Conservation (phyloP, 2,329 filamentous ascomycete species). For the Septoria petroselini region DNA sequence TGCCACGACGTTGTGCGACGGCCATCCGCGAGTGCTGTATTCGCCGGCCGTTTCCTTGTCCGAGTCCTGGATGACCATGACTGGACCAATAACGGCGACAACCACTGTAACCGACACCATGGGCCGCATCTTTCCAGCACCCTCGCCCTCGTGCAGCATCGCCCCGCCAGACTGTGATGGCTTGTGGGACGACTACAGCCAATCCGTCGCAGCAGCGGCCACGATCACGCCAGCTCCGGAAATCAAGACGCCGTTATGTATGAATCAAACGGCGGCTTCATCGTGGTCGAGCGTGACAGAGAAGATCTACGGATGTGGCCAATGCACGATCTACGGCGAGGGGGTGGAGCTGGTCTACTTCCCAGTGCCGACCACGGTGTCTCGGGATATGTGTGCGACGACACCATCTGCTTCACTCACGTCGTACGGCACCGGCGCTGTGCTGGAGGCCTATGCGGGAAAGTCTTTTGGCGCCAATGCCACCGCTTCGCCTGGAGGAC, state of each 20-base stretch:
- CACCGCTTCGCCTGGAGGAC: neutral
- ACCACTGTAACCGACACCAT: slow-evolving; percentile 15
- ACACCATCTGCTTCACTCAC: slow-evolving; percentile 30
- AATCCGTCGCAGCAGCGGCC: slow-evolving; percentile 19
- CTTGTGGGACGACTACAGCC: slow-evolving; percentile 32
- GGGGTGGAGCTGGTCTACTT: slow-evolving; percentile 35
- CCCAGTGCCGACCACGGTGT: slow-evolving; percentile 23
- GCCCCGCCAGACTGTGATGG: slow-evolving; percentile 32
- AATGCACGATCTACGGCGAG: slow-evolving; percentile 35
- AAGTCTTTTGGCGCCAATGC: slow-evolving; percentile 20
- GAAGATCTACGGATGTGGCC: slow-evolving; percentile 31
- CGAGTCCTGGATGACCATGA: slow-evolving; percentile 18
- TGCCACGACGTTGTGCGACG: slow-evolving; percentile 35
- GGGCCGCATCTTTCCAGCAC: slow-evolving; percentile 18
- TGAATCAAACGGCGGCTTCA: slow-evolving; percentile 23
- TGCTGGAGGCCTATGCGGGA: slow-evolving; percentile 29
- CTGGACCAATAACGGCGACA: slow-evolving; percentile 14
- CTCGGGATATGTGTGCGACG: slow-evolving; percentile 33
- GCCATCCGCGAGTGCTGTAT: slow-evolving; percentile 30
- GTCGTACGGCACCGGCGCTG: slow-evolving; percentile 26
- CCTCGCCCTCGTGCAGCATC: slow-evolving; percentile 30
- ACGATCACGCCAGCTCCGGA: slow-evolving; percentile 22
- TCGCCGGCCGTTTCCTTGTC: slow-evolving; percentile 28
- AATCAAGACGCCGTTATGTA: slow-evolving; percentile 28
- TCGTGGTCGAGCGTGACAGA: slow-evolving; percentile 15